Evolutionary conservation across 805 yeast genomes (phyloP).

Genomic region (Millerago galiae): DNA sequence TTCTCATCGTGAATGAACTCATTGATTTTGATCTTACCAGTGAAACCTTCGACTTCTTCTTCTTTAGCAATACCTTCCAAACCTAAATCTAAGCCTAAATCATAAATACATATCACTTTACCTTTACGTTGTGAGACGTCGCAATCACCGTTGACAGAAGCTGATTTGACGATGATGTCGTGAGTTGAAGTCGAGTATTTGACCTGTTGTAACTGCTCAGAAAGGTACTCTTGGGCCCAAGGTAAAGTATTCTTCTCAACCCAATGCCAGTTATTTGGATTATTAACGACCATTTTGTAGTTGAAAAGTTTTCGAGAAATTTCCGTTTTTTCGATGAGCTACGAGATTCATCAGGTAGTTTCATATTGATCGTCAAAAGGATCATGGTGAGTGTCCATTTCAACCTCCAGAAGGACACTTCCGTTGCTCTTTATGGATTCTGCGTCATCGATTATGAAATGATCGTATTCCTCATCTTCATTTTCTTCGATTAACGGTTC

Average conservation of each 20-base stretch:
- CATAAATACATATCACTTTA: constrained; percentile 69
- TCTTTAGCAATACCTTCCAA: constrained; percentile 31
- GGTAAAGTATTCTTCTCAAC: constrained; percentile 61
- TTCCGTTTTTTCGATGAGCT: too few relatives aligned
- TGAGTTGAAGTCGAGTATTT: constrained; percentile 18
- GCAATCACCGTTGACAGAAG: constrained; percentile 62
- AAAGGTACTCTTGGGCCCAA: constrained; percentile 51
- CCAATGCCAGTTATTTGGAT: constrained; percentile 78
- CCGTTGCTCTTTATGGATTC: constrained; percentile 8
- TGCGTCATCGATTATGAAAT: constrained; percentile 21
- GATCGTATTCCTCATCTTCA: constrained; percentile 21
- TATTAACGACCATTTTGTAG: constrained; percentile 52
- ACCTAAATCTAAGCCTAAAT: constrained; percentile 47
- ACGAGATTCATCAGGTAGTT: background rate
- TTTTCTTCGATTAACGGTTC: constrained; percentile 15
- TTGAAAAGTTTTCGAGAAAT: too few relatives aligned
- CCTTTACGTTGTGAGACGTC: constrained; percentile 83
- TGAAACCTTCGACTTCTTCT: constrained; percentile 23
- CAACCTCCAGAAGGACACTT: constrained; percentile 22
- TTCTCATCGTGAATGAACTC: constrained; percentile 77
- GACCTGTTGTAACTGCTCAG: constrained; percentile 28
- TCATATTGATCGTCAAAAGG: constrained; percentile 3
- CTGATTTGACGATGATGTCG: constrained; percentile 30
- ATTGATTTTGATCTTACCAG: constrained; percentile 45
- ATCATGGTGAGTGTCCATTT: constrained; percentile 20